Conservation (phyloP, 768 basidiomycete species). For the Mycena galopus region DNA sequence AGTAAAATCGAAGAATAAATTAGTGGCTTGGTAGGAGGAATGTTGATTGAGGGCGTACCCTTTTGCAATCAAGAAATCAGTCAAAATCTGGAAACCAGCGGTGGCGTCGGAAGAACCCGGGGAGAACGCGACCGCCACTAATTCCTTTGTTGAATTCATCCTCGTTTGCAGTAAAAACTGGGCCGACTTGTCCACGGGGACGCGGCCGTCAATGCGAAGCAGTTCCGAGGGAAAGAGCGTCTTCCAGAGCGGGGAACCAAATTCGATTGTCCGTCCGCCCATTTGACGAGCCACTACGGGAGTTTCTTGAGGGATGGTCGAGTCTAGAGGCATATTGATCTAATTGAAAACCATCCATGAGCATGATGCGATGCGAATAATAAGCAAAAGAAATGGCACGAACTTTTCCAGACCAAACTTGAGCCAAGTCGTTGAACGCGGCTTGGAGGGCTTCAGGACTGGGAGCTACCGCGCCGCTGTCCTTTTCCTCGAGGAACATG, state of each 20-base stretch:
- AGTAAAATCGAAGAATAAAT: slow-evolving; percentile 47
- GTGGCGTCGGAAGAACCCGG: slow-evolving; percentile 61
- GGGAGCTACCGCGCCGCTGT: slow-evolving; percentile 54
- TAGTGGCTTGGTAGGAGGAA: slow-evolving; percentile 22
- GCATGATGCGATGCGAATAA: neutral
- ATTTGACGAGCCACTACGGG: slow-evolving; percentile 80
- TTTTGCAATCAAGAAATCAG: slow-evolving; percentile 78
- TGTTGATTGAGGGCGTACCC: slow-evolving; percentile 64
- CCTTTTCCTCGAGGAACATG: slow-evolving; percentile 82
- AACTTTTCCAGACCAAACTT: slow-evolving; percentile 85
- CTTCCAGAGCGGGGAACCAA: slow-evolving; percentile 76
- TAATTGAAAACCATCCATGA: slow-evolving; percentile 43
- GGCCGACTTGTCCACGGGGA: slow-evolving; percentile 79
- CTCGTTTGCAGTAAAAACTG: slow-evolving; percentile 86
- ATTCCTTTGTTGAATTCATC: slow-evolving; percentile 82
- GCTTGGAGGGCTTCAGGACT: slow-evolving; percentile 59
- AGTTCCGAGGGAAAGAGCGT: slow-evolving; percentile 79
- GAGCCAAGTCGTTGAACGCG: slow-evolving; percentile 66
- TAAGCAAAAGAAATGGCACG: slow-evolving; percentile 35
- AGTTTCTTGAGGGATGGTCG: slow-evolving; percentile 75
- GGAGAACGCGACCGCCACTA: slow-evolving; percentile 82
- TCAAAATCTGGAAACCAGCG: slow-evolving; percentile 70
- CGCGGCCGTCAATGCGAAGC: slow-evolving; percentile 87
- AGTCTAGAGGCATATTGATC: slow-evolving; percentile 87
- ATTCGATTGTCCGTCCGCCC: slow-evolving; percentile 76